A percentile compares a stretch with the other conserved stretches of the same genome.
phyloP scores from a whole-genome alignment of 352 stramenopile species.

The Globisporangium splendens region DNA sequence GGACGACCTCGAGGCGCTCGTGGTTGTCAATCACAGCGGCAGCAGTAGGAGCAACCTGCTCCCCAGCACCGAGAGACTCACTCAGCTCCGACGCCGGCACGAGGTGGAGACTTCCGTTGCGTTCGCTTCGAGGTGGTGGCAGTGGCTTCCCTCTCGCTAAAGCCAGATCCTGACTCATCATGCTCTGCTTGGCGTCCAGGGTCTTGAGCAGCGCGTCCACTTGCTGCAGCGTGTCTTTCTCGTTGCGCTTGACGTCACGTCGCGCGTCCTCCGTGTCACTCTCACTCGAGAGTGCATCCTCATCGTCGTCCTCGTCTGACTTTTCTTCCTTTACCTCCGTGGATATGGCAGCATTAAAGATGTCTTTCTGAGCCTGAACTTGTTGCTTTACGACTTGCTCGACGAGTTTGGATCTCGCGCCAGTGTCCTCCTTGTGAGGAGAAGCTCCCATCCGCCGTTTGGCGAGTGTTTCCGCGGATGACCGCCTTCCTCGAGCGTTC shows the following conservation, averaged over 20 bases:
- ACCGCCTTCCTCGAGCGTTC: too few relatives aligned
- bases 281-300: conserved; percentile 17
- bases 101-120: conserved; percentile 1
- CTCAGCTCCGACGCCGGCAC: not conserved
- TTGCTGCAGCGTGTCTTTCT: conserved; percentile 44
- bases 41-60: conserved; percentile 2
- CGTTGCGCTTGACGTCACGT: conserved; percentile 35
- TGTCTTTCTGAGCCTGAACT: too few relatives aligned
- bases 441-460: too few relatives aligned
- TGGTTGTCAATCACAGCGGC: conserved; percentile 3
- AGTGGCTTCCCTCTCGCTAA: not conserved
- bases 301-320: conserved; percentile 14
- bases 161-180: not conserved
- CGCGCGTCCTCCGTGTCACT: conserved; percentile 18
- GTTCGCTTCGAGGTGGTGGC: not conserved
- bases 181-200: conserved; percentile 22
- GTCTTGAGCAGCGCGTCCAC: conserved; percentile 39
- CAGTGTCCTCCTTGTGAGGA: too few relatives aligned
- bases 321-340: not conserved
- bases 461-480: too few relatives aligned
- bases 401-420: too few relatives aligned
- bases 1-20: conserved; percentile 25
- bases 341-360: not conserved
- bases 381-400: not conserved
- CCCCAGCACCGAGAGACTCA: not conserved